A percentile compares a stretch with the other conserved stretches of the same genome.
Conservation (phyloP, 2,329 filamentous ascomycete species). For the Dothiorella sarmentorum region DNA sequence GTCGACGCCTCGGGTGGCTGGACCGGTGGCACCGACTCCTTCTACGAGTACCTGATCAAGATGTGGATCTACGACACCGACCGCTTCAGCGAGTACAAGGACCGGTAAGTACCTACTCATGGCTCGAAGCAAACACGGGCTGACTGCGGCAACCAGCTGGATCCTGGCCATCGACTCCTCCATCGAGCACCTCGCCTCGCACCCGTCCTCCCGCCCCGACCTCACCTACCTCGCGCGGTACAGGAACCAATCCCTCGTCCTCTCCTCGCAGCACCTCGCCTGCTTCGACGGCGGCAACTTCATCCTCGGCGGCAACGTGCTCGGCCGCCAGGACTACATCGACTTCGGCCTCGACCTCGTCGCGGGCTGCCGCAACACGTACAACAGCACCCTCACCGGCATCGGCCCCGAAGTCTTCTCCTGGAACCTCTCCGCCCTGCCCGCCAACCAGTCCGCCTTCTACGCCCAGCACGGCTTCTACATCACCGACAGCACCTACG, state of each 20-base stretch:
- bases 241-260: no score
- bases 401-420: conserved; percentile 68
- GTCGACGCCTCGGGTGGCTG: conserved; percentile 67
- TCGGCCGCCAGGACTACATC: conserved; percentile 63
- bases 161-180: conserved; percentile 70
- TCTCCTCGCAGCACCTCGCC: conserved; percentile 54
- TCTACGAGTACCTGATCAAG: conserved; percentile 89
- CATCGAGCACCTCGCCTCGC: conserved; percentile 66
- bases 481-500: conserved; percentile 59
- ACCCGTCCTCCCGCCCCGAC: conserved; percentile 63
- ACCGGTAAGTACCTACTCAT: conserved; percentile 46
- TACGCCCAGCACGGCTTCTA: conserved; percentile 70
- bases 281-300: conserved; percentile 86
- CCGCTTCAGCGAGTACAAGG: conserved; percentile 62
- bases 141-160: conserved; percentile 51
- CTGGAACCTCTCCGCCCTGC: conserved; percentile 33
- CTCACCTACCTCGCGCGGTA: conserved; percentile 68
- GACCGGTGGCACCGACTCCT: conserved; percentile 74
- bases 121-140: background rate
- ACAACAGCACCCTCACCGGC: conserved; percentile 62
- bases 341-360: conserved; percentile 72
- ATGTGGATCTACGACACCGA: conserved; percentile 77
- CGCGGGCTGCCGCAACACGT: conserved; percentile 70
- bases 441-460: conserved; percentile 46
- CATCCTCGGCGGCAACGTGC: conserved; percentile 72